Evolutionary conservation across 306 rosid species (phyloP), one percentile per base, ranked within the genome.

Genomic region (Malus orientalis): DNA sequence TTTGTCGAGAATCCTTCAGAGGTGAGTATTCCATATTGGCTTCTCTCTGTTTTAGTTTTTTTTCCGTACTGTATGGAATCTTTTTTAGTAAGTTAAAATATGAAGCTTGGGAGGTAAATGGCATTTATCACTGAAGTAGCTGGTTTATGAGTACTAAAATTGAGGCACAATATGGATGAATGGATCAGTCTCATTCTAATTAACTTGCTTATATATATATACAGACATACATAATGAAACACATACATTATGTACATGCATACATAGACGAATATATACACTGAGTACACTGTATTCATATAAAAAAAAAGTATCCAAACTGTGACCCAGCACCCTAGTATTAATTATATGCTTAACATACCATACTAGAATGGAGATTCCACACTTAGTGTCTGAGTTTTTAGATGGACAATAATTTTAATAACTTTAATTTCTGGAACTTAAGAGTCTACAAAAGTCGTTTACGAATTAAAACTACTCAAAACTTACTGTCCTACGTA

Each of bases 1-100:
- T 93, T 64, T 71, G 88, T 53, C 92, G 97, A 84, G 98, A 93
- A 80, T 87, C 90, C 79, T 83, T 88, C 79, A 83, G 83, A 89
- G 97, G 97, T 93, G 79, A 73, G 83, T 81, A 84, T 83, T 67
- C 75, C 33, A 58, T 79, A 79, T 32, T 63, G 49, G 49, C 49
- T 45, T 83, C 84, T 80, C 77, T 82, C 74, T 67, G 64, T 66
- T 79, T 73, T 65, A 42, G 32, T 77, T 70, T 79, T 70, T 67
- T 33, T 33, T 36, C 15, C 1, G 15, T 22, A 5, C 74, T 23
- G 76, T 78, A 73, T 82, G 69, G 49, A 44, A 44, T 44, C 49
- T 44, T 44, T 44, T 44, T 44, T 10, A 2, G 49, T 11, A 44
- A 10, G 49, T 44, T 3, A 11, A 44, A 44, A 44, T 44, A 44